Base-by-base conservation (phyloP, 169 alveolate genomes). In the Babesia caballi region DNA sequence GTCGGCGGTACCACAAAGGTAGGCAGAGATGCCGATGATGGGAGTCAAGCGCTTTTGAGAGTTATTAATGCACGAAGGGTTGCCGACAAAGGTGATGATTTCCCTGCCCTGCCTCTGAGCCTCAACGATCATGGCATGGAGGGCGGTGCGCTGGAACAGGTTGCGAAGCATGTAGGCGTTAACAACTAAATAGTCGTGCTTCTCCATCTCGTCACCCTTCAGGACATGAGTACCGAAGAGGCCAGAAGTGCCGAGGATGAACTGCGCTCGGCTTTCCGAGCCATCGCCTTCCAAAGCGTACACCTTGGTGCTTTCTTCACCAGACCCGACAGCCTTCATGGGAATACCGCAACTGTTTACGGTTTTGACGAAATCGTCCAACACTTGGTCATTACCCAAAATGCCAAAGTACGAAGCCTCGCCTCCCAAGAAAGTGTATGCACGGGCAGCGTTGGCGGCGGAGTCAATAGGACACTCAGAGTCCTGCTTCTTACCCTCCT, bases 101-200 rank as follows among this genome's bases (percentile, higher is more conserved):
- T 41, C 27, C 51, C 46, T 63, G n/a, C 73, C 73, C 4, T 61
- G 59, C n/a, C 35, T 32, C 1, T 46, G 47, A 0, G 42, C 73
- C 0, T 49, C 61, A 30, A 63, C 73, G 61, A 63, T 63, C 32
- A 12, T 12, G 60, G n/a, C 6, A 38, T 60, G 44, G 19, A 63
- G 25, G 15, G 27, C 49, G 17, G 32, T 14, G 14, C 9, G 15
- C 41, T 47, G 41, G 32, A 19, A 47, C 3, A 6, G 41, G 38
- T 12, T 27, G 33, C 51, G 47, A 27, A 63, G 19, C 50, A 63
- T 42, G 60, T 28, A 46, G 36, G 47, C 60, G 50, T 33, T 63
- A 17, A 63, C 60, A n/a, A 53, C 58, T 47, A 46, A 63, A 49
- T 14, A 63, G 73, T 63, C 73, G 50, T 15, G 28, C 4, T 44